Evolutionary conservation across 768 basidiomycete genomes (phyloP), one percentile per base, ranked within the genome.

Genomic region (Mycena indigotica): DNA sequence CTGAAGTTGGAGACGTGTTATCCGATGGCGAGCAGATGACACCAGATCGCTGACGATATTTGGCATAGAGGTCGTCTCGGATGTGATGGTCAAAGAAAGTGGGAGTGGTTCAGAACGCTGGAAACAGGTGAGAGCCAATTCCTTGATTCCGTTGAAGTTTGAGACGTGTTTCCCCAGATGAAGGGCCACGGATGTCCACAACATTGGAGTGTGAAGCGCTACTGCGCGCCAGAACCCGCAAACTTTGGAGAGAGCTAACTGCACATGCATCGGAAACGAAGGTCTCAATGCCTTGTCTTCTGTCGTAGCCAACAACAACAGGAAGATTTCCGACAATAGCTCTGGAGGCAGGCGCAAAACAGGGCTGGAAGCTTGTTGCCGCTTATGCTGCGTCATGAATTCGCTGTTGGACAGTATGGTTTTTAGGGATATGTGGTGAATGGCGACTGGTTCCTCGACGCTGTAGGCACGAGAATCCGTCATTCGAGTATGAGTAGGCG

Each of bases 241-340:
- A 40, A 77, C 72, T 46, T 74, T 73, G 3, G 74, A 73, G 29
- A 74, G 63, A 51, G 69, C 59, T 30, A 75, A 66, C 52, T 74
- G 73, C 60, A 68, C 68, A n/a, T 54, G 57, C 62, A 63, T 63
- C 2, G 58, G 62, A 12, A 28, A 8, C 12, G 6, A 15, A 2
- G 28, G 28, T n/a, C n/a, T n/a, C n/a, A n/a, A n/a, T 40, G 12
- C 32, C 26, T 50, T 55, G 38, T 63, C 58, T 6, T 54, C 55
- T 19, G 61, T 50, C 16, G 50, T 55, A n/a, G n/a, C n/a, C n/a
- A n/a, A n/a, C 0, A 52, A 56, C 24, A 56, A 38, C 46, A 62
- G 25, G 46, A 59, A 62, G 6, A 57, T 44, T 50, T 58, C 57
- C 23, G 60, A 55, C 28, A 60, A 50, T 50, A 63, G 46, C 48